Conservation (phyloP, 2,329 filamentous ascomycete genomes). For the Fusarium graminum region DNA sequence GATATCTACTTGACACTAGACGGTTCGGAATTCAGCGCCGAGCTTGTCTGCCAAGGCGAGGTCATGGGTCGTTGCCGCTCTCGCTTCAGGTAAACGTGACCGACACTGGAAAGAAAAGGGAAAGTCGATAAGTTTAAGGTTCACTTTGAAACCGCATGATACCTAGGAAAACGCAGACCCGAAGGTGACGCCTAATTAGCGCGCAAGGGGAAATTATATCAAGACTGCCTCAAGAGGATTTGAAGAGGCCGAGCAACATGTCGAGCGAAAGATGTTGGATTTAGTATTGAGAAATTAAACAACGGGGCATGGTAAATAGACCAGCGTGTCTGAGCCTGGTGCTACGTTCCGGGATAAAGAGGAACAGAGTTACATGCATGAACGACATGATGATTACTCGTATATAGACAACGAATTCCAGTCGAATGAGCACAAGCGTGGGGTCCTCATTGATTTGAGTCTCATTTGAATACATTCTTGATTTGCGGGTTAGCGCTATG, state of each 20-base stretch:
- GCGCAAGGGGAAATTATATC: slow-evolving; percentile 24
- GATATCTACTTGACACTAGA: slow-evolving; percentile 93
- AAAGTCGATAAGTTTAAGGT: slow-evolving; percentile 46
- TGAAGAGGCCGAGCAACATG: slow-evolving; percentile 29
- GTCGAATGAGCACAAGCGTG: slow-evolving; percentile 26
- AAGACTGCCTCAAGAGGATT: slow-evolving; percentile 25
- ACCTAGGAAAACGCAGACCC: slow-evolving; percentile 44
- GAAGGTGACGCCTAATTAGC: slow-evolving; percentile 20
- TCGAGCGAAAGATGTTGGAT: slow-evolving; percentile 44
- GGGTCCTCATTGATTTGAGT: neutral
- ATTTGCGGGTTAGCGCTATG: too few relatives aligned
- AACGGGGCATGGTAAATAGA: slow-evolving; percentile 27
- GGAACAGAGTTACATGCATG: slow-evolving; percentile 39
- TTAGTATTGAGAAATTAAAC: slow-evolving; percentile 40
- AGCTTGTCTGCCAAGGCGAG: slow-evolving; percentile 98
- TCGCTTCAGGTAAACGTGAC: slow-evolving; percentile 74
- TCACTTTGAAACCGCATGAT: slow-evolving; percentile 47
- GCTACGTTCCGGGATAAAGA: slow-evolving; percentile 33
- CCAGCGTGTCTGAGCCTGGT: slow-evolving; percentile 38
- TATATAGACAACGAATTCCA: slow-evolving; percentile 40
- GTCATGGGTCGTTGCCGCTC: slow-evolving; percentile 98
- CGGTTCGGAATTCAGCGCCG: slow-evolving; percentile 97
- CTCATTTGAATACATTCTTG: too few relatives aligned
- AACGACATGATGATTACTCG: slow-evolving; percentile 43
- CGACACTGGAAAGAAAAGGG: slow-evolving; percentile 26